Evolutionary conservation across 345 rosid species (phyloP).

Genomic region (Camelina hispida): DNA sequence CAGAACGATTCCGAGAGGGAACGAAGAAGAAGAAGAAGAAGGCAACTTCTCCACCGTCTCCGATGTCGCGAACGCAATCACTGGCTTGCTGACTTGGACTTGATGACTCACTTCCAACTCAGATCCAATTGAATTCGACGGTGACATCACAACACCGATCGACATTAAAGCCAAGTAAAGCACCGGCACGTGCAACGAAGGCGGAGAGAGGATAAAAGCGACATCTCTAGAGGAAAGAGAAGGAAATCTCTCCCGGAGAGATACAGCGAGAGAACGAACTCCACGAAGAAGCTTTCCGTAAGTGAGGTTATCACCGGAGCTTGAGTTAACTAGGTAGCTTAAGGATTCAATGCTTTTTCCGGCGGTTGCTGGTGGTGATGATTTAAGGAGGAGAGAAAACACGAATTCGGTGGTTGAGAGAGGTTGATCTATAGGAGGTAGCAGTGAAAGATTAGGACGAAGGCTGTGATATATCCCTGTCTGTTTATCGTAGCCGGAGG

Average conservation of each 20-base stretch:
- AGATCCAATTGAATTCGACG: conserved; percentile 74
- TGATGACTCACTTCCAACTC: conserved; percentile 63
- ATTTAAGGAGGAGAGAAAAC: conserved; percentile 55
- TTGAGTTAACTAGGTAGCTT: conserved; percentile 54
- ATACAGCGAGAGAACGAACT: conserved; percentile 54
- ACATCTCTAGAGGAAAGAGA: conserved; percentile 58
- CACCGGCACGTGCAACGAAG: conserved; percentile 65
- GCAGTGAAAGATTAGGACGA: conserved; percentile 53
- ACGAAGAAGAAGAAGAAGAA: conserved; percentile 37
- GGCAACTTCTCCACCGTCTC: conserved; percentile 50
- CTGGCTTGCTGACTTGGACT: conserved; percentile 58
- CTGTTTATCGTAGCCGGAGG: conserved; percentile 56
- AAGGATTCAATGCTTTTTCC: conserved; percentile 39
- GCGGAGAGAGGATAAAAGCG: conserved; percentile 69
- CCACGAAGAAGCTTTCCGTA: conserved; percentile 54
- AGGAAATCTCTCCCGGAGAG: conserved; percentile 49
- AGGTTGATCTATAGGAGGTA: conserved; percentile 55
- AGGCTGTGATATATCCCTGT: conserved; percentile 62
- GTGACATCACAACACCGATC: conserved; percentile 71
- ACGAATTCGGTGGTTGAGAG: conserved; percentile 58
- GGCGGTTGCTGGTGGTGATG: conserved; percentile 42
- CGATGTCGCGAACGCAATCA: conserved; percentile 73
- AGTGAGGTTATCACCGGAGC: conserved; percentile 50
- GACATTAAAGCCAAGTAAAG: conserved; percentile 75
- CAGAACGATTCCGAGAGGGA: conserved; percentile 54